A percentile compares a stretch with the other conserved stretches of the same genome.
Evolutionary conservation across 768 basidiomycete genomes (phyloP).

Genomic region (Tephrocybe sp.): DNA sequence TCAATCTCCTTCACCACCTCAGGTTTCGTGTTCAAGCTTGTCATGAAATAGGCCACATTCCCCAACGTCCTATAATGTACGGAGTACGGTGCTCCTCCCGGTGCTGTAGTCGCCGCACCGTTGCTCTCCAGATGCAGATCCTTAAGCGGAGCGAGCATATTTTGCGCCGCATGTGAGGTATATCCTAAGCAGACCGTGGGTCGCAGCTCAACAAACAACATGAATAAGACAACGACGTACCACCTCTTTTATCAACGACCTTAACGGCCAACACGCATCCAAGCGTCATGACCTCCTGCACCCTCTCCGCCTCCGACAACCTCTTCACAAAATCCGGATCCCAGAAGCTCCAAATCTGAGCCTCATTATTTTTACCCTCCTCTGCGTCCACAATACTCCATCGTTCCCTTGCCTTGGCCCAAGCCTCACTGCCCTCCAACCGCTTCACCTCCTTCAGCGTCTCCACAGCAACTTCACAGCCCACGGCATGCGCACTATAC

Average conservation of each 20-base stretch:
- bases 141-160: constrained; percentile 54
- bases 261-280: constrained; percentile 86
- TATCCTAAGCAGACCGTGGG: constrained; percentile 41
- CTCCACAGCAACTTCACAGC: constrained; percentile 88
- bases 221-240: constrained; percentile 37
- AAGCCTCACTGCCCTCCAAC: constrained; percentile 41
- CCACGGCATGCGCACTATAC: constrained; percentile 93
- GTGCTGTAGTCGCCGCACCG: constrained; percentile 35
- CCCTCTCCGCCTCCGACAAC: constrained; percentile 54
- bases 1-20: constrained; percentile 59
- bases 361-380: constrained; percentile 3
- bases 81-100: constrained; percentile 57
- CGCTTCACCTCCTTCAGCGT: constrained; percentile 59
- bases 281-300: constrained; percentile 82
- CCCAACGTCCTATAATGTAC: constrained; percentile 90
- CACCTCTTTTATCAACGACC: constrained; percentile 54
- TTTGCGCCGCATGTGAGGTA: constrained; percentile 64
- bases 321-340: constrained; percentile 65
- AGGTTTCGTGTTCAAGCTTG: constrained; percentile 72
- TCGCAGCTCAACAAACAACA: too few species aligned
- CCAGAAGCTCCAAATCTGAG: constrained; percentile 85
- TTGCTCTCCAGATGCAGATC: constrained; percentile 10
- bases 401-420: constrained; percentile 54
- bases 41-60: constrained; percentile 91
- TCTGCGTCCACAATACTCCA: constrained; percentile 66